phyloP scores from a whole-genome alignment of 2,329 filamentous ascomycete species.

The Ophiocordyceps camponoti-saundersi region DNA sequence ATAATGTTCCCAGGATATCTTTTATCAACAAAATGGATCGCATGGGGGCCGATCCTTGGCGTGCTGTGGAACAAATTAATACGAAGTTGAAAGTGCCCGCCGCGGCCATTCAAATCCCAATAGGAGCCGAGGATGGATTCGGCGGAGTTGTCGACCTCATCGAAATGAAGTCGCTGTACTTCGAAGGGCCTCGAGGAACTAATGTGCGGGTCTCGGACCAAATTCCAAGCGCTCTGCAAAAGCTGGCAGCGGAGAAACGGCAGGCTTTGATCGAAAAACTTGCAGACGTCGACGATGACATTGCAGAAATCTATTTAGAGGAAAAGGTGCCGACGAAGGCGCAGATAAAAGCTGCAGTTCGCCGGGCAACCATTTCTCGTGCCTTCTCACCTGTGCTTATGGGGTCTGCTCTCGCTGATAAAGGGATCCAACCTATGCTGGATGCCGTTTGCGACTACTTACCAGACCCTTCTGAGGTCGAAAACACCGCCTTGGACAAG shows the following conservation, averaged over 20 bases:
- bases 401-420: slow-evolving; percentile 89
- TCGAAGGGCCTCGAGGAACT: slow-evolving; percentile 69
- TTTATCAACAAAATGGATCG: slow-evolving; percentile 99
- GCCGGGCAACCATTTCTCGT: slow-evolving; percentile 69
- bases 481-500: slow-evolving; percentile 78
- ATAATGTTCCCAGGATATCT: slow-evolving; percentile 87
- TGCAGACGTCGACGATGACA: slow-evolving; percentile 94
- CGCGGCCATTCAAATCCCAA: slow-evolving; percentile 86
- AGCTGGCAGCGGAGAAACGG: slow-evolving; percentile 67
- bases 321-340: slow-evolving; percentile 61
- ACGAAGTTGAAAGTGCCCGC: slow-evolving; percentile 85
- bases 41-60: slow-evolving; percentile 96
- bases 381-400: slow-evolving; percentile 94
- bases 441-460: slow-evolving; percentile 94
- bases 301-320: slow-evolving; percentile 85
- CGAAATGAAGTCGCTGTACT: slow-evolving; percentile 84
- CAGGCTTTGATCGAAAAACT: slow-evolving; percentile 82
- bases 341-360: slow-evolving; percentile 86
- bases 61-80: slow-evolving; percentile 95
- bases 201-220: slow-evolving; percentile 60
- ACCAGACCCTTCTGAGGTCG: slow-evolving; percentile 76
- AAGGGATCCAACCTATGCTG: slow-evolving; percentile 88
- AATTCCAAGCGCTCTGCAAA: slow-evolving; percentile 63
- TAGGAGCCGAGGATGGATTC: slow-evolving; percentile 82
- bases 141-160: slow-evolving; percentile 86